phyloP scores from a whole-genome alignment of 345 rosid species.

The Iberis pinnata region DNA sequence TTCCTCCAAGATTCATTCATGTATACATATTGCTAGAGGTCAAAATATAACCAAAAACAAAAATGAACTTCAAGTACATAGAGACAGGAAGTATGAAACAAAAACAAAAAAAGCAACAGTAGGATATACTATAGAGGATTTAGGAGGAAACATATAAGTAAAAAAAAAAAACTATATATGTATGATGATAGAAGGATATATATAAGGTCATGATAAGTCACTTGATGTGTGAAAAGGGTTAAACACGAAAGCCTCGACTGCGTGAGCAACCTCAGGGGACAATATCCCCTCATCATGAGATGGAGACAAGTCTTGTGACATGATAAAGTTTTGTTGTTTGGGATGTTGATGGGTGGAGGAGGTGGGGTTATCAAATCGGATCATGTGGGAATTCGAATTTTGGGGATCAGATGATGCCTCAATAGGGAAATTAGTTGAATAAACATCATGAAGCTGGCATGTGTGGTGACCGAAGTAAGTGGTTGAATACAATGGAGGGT shows the following conservation, averaged over 20 bases:
- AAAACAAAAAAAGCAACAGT: too few relatives aligned
- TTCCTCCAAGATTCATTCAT: too few relatives aligned
- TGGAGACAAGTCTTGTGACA: background rate
- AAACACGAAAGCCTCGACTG: conserved; percentile 24
- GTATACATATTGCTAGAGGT: too few relatives aligned
- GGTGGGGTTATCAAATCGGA: conserved; percentile 26
- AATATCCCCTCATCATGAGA: conserved; percentile 2
- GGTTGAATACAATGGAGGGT: conserved; percentile 38
- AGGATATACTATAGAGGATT: too few relatives aligned
- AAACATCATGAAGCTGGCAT: conserved; percentile 30
- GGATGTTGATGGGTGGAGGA: conserved; percentile 3
- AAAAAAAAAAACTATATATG: background rate
- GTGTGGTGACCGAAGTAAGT: conserved; percentile 47
- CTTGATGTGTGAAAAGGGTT: conserved; percentile 25
- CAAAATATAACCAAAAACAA: too few relatives aligned
- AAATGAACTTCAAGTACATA: too few relatives aligned
- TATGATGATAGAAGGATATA: conserved; percentile 5
- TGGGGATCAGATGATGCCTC: conserved; percentile 14
- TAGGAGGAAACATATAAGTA: too few relatives aligned
- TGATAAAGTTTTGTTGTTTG: too few relatives aligned
- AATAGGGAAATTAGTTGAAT: conserved; percentile 9
- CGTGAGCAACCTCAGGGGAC: conserved; percentile 28
- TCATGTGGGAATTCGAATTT: conserved; percentile 25
- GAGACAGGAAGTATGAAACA: too few relatives aligned
- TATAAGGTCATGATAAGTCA: conserved; percentile 24